Base-by-base conservation (phyloP, 2,329 filamentous ascomycete genomes). In the Colletotrichum tanaceti region DNA sequence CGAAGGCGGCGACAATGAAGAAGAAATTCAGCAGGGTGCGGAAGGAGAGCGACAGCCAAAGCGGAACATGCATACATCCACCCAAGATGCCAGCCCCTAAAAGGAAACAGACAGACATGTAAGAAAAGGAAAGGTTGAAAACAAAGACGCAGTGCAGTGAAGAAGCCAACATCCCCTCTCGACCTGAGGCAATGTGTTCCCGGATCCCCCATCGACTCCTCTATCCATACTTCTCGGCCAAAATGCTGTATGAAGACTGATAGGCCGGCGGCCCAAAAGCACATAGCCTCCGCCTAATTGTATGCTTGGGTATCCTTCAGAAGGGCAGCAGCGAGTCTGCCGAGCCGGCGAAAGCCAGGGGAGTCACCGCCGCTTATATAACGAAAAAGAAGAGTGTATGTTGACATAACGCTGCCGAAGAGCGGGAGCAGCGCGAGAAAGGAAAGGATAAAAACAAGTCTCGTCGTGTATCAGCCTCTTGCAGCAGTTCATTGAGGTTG, bases 401-500 rank as follows among this genome's bases (percentile, higher is more conserved):
- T 63, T 63, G 39, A 59, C 62, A 52, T 52, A 50, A 39, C 39
- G 58, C 58, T 68, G 38, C 32, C 52, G n/a, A 32, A 43, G 53
- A 58, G 60, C 20, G 22, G 22, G 65, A 63, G 22, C 41, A 47
- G 41, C 41, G 32, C 32, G 32, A 2, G 9, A 10, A 10, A 35
- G 7, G 5, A 1, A 10, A 35, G n/a, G n/a, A 62, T 20, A 22
- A 53, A 46, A 57, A 39, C 4, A 32, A 32, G 24, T 14, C 18
- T 24, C 43, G 32, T 60, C 18, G 55, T 41, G 53, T 44, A 49
- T 47, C 44, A 13, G 54, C 10, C 20, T 28, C 46, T 18, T n/a
- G 43, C 59, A 5, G 47, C 13, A 5, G 43, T n/a, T 70, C 72
- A 79, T 73, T 80, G 78, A n/a, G 77, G 79, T 70, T 87, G 85